Base-by-base conservation (phyloP, 768 basidiomycete species). In the Russula sp. region DNA sequence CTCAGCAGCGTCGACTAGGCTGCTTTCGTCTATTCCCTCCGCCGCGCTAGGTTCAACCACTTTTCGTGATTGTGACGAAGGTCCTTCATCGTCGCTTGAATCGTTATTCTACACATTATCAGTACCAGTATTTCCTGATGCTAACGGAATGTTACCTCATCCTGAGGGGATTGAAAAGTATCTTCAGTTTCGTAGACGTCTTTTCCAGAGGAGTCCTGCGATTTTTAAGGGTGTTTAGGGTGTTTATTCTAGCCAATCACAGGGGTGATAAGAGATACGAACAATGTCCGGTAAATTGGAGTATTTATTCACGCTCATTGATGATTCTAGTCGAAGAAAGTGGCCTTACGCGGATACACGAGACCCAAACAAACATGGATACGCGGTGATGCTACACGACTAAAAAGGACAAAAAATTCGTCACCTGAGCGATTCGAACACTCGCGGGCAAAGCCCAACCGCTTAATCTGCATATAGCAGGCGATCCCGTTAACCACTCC, bases 131-230 rank as follows among this genome's bases (percentile, higher is more conserved):
- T 35, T 22, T 31, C 13, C 49, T 16, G 48, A 22, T 55, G 50
- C 32, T 3, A 51, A 32, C 48, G n/a, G n/a, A 58, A 18, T 75
- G 82, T 62, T 71, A 87, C 88, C 66, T 79, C 78, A 22, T 75
- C 74, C 54, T 81, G 78, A 34, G 80, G 72, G 16, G 79, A 73
- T 14, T 81, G 85, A 70, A 86, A 80, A 16, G 83, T 78, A 68
- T 96, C 94, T 51, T 91, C 88, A 0, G 94, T 96, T 72, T 96
- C 94, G 71, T 96, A 96, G 49, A 96, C 84, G 73, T 96, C 94
- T 45, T 84, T 92, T 1, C 91, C 92, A 18, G 63, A 60, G 13
- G 89, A 91, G 75, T 94, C 93, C 93, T 96, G 56, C 39, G n/a
- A 44, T n/a, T 18, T 32, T 22, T 37, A 55, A 50, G 35, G 34